Evolutionary conservation across 495 filamentous ascomycete species (phyloP).

Genomic region (Penicillium egyptiacum): DNA sequence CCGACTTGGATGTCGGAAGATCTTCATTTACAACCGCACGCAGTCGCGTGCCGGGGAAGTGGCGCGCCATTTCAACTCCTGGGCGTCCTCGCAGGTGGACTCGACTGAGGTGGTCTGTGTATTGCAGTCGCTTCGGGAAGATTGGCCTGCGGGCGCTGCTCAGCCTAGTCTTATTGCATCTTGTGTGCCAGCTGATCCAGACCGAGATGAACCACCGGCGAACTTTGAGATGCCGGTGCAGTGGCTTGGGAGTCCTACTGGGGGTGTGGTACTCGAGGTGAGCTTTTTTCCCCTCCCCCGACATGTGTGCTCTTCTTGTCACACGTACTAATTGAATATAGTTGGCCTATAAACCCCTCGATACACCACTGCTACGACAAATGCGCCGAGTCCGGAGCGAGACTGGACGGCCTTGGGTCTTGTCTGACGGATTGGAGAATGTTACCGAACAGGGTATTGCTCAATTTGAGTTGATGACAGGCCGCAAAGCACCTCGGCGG

Average conservation of each 20-base stretch:
- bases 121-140: conserved; percentile 54
- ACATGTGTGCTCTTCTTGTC: background rate
- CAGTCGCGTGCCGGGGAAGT: conserved; percentile 61
- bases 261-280: conserved; percentile 77
- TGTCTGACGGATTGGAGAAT: conserved; percentile 78
- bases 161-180: conserved; percentile 75
- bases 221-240: conserved; percentile 73
- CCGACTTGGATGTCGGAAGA: conserved; percentile 71
- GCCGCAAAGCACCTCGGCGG: conserved; percentile 71
- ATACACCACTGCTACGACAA: conserved; percentile 70
- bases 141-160: conserved; percentile 64
- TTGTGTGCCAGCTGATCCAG: conserved; percentile 69
- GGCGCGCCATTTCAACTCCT: conserved; percentile 69
- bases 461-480: conserved; percentile 81
- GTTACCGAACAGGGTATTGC: conserved; percentile 80
- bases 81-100: conserved; percentile 45
- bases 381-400: conserved; percentile 57
- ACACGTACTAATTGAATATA: conserved; percentile 30
- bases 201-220: conserved; percentile 61
- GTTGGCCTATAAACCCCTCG: conserved; percentile 72
- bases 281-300: conserved; percentile 11
- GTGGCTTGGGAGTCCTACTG: conserved; percentile 75
- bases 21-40: conserved; percentile 79
- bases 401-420: conserved; percentile 67
- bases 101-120: conserved; percentile 58